A percentile compares a stretch with the other conserved stretches of the same genome.
Evolutionary conservation across 2,329 filamentous ascomycete genomes (phyloP).

Genomic region (Dryadomyces quercivorus): DNA sequence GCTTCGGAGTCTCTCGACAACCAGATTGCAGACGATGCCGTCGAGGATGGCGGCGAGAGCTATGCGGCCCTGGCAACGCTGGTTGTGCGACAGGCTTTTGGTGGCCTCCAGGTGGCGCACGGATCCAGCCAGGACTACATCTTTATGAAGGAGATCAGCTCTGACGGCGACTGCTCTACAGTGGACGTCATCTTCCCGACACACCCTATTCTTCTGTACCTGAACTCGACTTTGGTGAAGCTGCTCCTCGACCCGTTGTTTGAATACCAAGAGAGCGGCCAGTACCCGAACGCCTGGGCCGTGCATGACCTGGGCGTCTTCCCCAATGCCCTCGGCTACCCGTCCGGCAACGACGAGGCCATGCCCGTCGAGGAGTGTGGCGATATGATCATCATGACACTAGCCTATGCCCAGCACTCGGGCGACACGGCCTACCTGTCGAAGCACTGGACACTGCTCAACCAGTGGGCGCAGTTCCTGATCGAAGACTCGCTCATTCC

Average conservation of each 20-base stretch:
- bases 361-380: constrained; percentile 65
- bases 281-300: constrained; percentile 68
- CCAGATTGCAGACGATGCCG: constrained; percentile 54
- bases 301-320: constrained; percentile 68
- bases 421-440: constrained; percentile 30
- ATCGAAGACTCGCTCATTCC: constrained; percentile 58
- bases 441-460: constrained; percentile 56
- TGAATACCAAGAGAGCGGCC: constrained; percentile 66
- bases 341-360: constrained; percentile 55
- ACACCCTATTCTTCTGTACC: constrained; percentile 74
- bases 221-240: constrained; percentile 64
- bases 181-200: constrained; percentile 79
- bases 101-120: constrained; percentile 60
- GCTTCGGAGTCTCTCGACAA: constrained; percentile 53
- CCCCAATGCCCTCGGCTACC: constrained; percentile 59
- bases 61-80: constrained; percentile 68
- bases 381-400: constrained; percentile 59
- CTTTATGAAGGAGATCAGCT: constrained; percentile 84
- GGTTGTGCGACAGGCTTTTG: constrained; percentile 71
- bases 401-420: constrained; percentile 44
- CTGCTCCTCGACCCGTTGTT: constrained; percentile 67
- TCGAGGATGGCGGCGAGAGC: constrained; percentile 56
- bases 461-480: constrained; percentile 63
- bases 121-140: constrained; percentile 58
- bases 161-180: constrained; percentile 76